Evolutionary conservation across 208 protist genomes (phyloP), one percentile per base, ranked within the genome.

Genomic region (Trypanosoma mega): DNA sequence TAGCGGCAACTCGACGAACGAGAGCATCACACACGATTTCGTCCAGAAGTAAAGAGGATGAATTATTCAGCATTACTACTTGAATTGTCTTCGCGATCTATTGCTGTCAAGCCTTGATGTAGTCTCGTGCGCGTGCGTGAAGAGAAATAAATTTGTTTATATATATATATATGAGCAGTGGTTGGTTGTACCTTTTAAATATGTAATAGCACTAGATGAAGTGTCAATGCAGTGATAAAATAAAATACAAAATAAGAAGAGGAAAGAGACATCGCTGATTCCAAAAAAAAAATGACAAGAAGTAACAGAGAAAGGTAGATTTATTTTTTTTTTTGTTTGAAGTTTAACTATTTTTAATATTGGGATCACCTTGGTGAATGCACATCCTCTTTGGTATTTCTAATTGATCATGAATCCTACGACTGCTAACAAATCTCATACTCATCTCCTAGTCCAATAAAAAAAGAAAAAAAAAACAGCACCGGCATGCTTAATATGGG

Each of bases 401-500:
- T 53, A 44, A 59, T 6, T 0, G 30, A 63, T 41, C 1, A 41
- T 56, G 9, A 49, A 37, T 54, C 36, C 33, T 53, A 56, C 36
- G 44, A 51, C 59, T 51, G 33, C 66, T 65, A 63, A 37, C 53
- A 72, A 50, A 34, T 63, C 46, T 37, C 47, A 37, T 8, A 53
- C 49, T 37, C 55, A 64, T 30, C n/a, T 55, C 34, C 29, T 55
- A 18, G 34, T 24, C 14, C 6, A 29, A 14, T 29, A 39, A 29
- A 63, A 52, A 51, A 16, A 50, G 30, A 41, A 30, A 57, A 24
- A 41, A 30, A 57, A 27, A 68, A 54, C 4, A 45, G 26, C 24
- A 21, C 29, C 26, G 8, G 6, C 45, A 31, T 39, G 8, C 34
- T 39, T 30, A 95, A 78, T 95, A 95, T n/a, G 85, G 88, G 69